Conservation (phyloP, 345 rosid genomes). For the Lumnitzera racemosa region DNA sequence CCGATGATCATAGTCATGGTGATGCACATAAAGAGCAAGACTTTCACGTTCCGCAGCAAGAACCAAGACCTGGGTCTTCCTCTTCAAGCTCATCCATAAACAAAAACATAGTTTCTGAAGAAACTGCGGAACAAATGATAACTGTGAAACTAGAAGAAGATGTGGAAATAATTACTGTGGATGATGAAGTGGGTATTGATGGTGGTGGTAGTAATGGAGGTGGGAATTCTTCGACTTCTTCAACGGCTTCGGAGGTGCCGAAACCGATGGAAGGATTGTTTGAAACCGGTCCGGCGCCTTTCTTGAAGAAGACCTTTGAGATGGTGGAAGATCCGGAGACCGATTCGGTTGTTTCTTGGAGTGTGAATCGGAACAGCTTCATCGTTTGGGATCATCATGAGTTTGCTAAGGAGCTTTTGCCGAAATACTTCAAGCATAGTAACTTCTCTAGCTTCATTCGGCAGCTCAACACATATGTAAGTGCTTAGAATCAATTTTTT, state of each 20-base stretch:
- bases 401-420: constrained; percentile 40
- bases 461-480: constrained; percentile 66
- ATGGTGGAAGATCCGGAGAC: constrained; percentile 50
- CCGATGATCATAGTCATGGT: too few relatives aligned
- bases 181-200: neutral
- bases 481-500: constrained; percentile 2
- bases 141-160: too few relatives aligned
- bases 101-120: too few relatives aligned
- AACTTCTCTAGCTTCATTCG: constrained; percentile 74
- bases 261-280: constrained; percentile 52
- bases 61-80: too few relatives aligned
- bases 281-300: constrained; percentile 53
- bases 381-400: constrained; percentile 46
- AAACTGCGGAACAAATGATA: too few relatives aligned
- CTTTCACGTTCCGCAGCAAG: too few relatives aligned
- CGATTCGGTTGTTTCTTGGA: constrained; percentile 47
- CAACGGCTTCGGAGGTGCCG: constrained; percentile 25
- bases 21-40: too few relatives aligned
- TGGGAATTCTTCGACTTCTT: constrained; percentile 9
- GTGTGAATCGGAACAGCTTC: constrained; percentile 37
- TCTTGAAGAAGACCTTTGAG: constrained; percentile 45
- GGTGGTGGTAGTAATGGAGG: neutral
- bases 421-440: constrained; percentile 61
- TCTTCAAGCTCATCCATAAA: too few relatives aligned
- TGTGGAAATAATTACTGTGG: too few relatives aligned